phyloP scores from a whole-genome alignment of 148 eudicot species.

The Salicornia ramosissima region DNA sequence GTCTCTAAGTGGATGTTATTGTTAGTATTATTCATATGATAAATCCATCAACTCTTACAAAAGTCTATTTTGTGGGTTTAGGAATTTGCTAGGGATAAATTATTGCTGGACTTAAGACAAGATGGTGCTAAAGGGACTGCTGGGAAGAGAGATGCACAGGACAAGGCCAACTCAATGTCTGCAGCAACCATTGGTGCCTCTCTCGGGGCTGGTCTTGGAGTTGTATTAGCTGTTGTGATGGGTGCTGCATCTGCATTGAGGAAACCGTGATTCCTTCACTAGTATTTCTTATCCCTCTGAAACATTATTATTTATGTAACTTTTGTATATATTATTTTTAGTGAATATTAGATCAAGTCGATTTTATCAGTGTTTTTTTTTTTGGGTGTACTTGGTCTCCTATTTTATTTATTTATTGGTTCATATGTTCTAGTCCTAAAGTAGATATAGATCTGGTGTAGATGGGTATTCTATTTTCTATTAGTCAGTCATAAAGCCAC shows the following conservation, averaged over 20 bases:
- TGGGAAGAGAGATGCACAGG: conserved; percentile 45
- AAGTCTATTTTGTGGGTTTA: conserved; percentile 18
- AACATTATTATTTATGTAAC: not conserved
- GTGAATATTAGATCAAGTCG: not conserved
- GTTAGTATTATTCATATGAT: too few relatives aligned
- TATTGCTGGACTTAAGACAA: conserved; percentile 50
- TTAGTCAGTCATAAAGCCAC: not conserved
- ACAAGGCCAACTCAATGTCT: conserved; percentile 54
- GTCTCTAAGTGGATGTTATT: too few relatives aligned
- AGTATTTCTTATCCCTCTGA: not conserved
- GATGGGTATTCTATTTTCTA: too few relatives aligned
- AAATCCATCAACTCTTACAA: not conserved
- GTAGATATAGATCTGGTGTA: conserved; percentile 1
- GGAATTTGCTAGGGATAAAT: conserved; percentile 75
- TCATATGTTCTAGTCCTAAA: not conserved
- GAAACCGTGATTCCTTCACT: conserved; percentile 54
- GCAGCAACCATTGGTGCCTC: conserved; percentile 94
- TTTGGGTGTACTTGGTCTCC: conserved; percentile 7
- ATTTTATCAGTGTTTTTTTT: conserved; percentile 5
- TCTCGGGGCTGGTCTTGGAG: conserved; percentile 90
- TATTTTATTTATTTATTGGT: conserved; percentile 29
- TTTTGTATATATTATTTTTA: conserved; percentile 26
- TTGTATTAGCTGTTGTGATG: conserved; percentile 88
- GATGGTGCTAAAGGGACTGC: conserved; percentile 44
- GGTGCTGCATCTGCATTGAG: conserved; percentile 98